These are phyloP conservation scores for Xanthoceras sorbifolium DNA, from an alignment of 345 rosid species.

Conservation along the genomic window DNA sequence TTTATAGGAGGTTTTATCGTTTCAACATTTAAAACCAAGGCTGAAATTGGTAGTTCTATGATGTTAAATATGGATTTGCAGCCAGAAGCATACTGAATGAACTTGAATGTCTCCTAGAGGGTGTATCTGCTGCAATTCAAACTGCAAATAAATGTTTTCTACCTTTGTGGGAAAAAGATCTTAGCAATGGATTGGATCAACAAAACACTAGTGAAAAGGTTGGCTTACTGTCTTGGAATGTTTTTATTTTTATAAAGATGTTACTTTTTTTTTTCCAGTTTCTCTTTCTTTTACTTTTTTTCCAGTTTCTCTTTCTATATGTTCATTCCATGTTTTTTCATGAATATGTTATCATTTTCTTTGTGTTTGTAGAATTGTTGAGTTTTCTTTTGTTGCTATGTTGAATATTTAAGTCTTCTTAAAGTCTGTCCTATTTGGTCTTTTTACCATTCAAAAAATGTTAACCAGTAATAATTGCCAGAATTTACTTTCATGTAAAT, in stretches of 20 bases:
- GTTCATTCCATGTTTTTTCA: neutral
- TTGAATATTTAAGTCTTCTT: neutral
- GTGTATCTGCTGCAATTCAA: constrained; percentile 41
- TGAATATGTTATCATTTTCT: neutral
- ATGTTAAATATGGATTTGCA: constrained; percentile 31
- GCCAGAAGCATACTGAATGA: constrained; percentile 58
- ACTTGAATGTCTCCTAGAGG: constrained; percentile 50
- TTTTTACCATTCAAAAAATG: neutral
- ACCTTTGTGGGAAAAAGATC: constrained; percentile 29
- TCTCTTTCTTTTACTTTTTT: neutral
- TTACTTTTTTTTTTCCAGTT: neutral
- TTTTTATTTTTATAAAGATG: neutral
- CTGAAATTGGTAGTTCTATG: neutral
- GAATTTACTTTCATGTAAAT: neutral
- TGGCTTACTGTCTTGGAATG: neutral
- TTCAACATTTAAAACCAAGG: neutral
- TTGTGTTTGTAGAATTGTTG: neutral
- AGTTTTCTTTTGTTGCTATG: neutral
- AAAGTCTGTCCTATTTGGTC: neutral
- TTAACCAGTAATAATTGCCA: neutral
- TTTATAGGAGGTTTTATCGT: neutral
- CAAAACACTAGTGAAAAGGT: constrained; percentile 48
- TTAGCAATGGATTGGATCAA: constrained; percentile 26
- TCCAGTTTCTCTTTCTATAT: neutral
- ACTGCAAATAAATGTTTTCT: constrained; percentile 34